Conservation (phyloP, 2,329 filamentous ascomycete genomes). For the Diaporthe eres region DNA sequence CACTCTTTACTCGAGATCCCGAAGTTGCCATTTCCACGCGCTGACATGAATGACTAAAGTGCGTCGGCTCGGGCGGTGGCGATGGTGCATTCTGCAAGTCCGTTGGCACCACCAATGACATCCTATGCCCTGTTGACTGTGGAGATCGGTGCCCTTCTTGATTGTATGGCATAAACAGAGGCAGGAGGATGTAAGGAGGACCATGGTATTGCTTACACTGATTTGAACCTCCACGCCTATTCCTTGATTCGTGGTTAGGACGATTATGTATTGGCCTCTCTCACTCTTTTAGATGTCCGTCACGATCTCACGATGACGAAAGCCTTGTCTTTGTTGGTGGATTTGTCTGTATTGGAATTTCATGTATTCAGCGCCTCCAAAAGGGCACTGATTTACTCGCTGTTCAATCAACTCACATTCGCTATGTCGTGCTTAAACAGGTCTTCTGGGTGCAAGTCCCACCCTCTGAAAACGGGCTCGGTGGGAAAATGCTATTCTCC, state of each 20-base stretch:
- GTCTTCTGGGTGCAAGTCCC: not conserved
- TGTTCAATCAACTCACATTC: no score
- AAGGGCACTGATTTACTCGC: no score
- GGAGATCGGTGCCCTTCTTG: constrained; percentile 9
- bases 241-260: no score
- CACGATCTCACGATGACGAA: not conserved
- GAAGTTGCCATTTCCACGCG: no score
- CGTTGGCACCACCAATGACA: constrained; percentile 1
- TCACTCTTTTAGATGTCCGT: not conserved
- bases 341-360: not conserved
- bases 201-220: no score
- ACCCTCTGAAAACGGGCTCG: not conserved
- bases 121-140: constrained; percentile 13
- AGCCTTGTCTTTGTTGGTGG: not conserved
- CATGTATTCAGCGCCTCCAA: not conserved
- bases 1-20: not conserved
- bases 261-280: not conserved
- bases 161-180: not conserved
- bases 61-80: constrained; percentile 5
- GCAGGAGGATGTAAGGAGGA: not conserved
- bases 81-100: constrained; percentile 14
- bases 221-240: no score
- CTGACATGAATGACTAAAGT: constrained; percentile 4
- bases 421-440: not conserved
- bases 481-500: not conserved